Percentiles rank a stretch among this genome's conserved stretches.
These are phyloP conservation scores for Peronosclerospora sorghi DNA, from an alignment of 352 stramenopile genomes.

Conservation along the genomic window DNA sequence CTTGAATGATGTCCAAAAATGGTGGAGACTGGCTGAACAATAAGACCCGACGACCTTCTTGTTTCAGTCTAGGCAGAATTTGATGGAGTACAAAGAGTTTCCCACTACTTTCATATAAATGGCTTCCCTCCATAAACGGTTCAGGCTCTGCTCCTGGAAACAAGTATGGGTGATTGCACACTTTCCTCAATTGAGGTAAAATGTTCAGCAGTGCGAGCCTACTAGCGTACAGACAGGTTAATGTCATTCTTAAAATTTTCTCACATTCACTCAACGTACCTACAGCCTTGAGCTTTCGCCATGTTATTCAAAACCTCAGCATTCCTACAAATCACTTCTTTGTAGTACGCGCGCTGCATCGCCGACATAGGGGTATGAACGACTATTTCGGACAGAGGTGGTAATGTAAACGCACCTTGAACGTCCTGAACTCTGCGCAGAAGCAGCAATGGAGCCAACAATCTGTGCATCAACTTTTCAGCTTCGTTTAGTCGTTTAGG, in stretches of 20 bases:
- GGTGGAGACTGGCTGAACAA: conserved; percentile 70
- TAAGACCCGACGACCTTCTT: conserved; percentile 74
- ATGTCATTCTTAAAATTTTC: background rate
- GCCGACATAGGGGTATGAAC: conserved; percentile 64
- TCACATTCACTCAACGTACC: conserved; percentile 6
- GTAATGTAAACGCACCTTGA: conserved; percentile 50
- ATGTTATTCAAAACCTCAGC: conserved; percentile 38
- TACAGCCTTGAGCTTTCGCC: conserved; percentile 16
- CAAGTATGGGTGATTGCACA: conserved; percentile 87
- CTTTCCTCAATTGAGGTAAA: conserved; percentile 88
- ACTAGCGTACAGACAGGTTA: conserved; percentile 1
- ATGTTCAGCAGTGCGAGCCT: conserved; percentile 93
- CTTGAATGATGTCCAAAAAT: conserved; percentile 74
- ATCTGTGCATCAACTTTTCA: conserved; percentile 41
- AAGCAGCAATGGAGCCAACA: conserved; percentile 50
- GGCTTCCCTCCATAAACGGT: conserved; percentile 56
- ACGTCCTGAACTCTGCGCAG: conserved; percentile 63
- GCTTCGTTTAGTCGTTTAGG: conserved; percentile 16
- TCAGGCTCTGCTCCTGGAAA: conserved; percentile 75
- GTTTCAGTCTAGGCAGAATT: conserved; percentile 63
- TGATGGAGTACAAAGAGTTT: conserved; percentile 83
- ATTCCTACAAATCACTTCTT: conserved; percentile 63
- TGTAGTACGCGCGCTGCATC: conserved; percentile 79
- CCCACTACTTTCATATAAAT: conserved; percentile 68
- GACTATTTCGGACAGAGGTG: conserved; percentile 63